phyloP scores from a whole-genome alignment of 352 stramenopile genomes.

The Globisporangium rhizosaccharum region DNA sequence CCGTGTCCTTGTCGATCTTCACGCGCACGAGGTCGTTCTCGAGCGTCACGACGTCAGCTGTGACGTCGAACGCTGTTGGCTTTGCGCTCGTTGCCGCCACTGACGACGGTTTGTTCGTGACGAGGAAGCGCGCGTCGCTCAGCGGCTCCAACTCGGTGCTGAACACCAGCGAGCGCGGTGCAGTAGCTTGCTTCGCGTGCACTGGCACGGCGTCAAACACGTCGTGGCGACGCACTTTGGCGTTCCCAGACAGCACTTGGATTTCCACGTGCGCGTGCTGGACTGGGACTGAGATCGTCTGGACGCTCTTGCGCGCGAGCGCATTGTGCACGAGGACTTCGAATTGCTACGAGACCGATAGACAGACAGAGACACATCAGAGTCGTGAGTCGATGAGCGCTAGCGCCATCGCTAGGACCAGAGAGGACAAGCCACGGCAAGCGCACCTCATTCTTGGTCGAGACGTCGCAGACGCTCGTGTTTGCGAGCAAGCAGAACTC shows the following conservation, averaged over 20 bases:
- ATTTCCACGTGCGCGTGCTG: conserved; percentile 36
- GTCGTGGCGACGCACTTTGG: conserved; percentile 27
- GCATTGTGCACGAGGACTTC: conserved; percentile 73
- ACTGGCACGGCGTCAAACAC: conserved; percentile 56
- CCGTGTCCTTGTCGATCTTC: conserved; percentile 45
- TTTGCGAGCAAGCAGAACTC: conserved; percentile 82
- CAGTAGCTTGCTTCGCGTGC: conserved; percentile 36
- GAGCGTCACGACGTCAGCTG: conserved; percentile 30
- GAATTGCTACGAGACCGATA: conserved; percentile 27
- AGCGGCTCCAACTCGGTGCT: conserved; percentile 56
- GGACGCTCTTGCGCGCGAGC: conserved; percentile 43
- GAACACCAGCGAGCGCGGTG: conserved; percentile 66
- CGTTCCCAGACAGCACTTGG: conserved; percentile 26
- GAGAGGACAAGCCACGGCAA: too few relatives aligned
- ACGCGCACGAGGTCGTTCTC: conserved; percentile 59
- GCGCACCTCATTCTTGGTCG: conserved; percentile 39
- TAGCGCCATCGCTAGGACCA: too few relatives aligned
- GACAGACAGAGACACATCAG: background rate
- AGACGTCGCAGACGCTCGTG: conserved; percentile 88
- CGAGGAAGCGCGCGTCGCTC: conserved; percentile 37
- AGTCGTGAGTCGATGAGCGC: background rate
- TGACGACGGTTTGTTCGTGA: conserved; percentile 29
- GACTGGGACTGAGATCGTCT: conserved; percentile 62
- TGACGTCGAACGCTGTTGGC: background rate
- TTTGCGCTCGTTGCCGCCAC: background rate